Base-by-base conservation (phyloP, 495 filamentous ascomycete genomes). In the Penicilliopsis zonata region DNA sequence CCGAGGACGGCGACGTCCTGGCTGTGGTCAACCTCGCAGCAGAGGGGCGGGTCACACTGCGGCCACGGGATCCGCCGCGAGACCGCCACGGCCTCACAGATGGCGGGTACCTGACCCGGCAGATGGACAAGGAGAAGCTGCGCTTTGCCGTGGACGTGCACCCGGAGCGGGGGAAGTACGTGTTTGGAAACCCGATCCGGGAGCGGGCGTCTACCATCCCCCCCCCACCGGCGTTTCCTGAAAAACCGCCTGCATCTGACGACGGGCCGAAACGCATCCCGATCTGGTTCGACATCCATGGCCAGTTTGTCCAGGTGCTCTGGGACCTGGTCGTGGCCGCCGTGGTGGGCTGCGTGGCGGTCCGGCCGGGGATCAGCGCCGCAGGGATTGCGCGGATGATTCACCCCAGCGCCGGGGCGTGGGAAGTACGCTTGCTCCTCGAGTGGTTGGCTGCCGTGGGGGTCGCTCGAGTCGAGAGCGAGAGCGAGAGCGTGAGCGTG, bases 211-310 rank as follows among this genome's bases (percentile, higher is more conserved):
- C 37, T 15, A 20, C 26, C 16, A 45, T 34, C 31, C 53, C 41
- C 25, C 51, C 42, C 20, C 64, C 54, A 3, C 33, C 38, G 14
- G 47, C 46, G 21, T 60, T 50, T 10, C 22, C 18, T 3, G 25
- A 22, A 0, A 32, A 12, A 8, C 12, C 34, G 18, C 29, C 35
- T 7, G 4, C 30, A 31, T 5, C 40, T 44, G 25, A 57, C 54
- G 10, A 28, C 7, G 9, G 38, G 10, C 44, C 47, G 8, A 57
- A 41, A 45, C 73, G 47, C 42, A 59, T 83, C 13, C 86, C 86
- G 0, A 53, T 86, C 16, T 94, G 86, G 86, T 72, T 71, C 37
- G 82, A 85, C 50, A 79, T 93, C 28, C 72, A 83, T 31, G 74
- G 70, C 1, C 52, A 68, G 6, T 52, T 86, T 9, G 66, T 81